Percentiles rank a stretch among this genome's conserved stretches.
Evolutionary conservation across 2,329 filamentous ascomycete genomes (phyloP).

Genomic region (Fusarium multiceps): DNA sequence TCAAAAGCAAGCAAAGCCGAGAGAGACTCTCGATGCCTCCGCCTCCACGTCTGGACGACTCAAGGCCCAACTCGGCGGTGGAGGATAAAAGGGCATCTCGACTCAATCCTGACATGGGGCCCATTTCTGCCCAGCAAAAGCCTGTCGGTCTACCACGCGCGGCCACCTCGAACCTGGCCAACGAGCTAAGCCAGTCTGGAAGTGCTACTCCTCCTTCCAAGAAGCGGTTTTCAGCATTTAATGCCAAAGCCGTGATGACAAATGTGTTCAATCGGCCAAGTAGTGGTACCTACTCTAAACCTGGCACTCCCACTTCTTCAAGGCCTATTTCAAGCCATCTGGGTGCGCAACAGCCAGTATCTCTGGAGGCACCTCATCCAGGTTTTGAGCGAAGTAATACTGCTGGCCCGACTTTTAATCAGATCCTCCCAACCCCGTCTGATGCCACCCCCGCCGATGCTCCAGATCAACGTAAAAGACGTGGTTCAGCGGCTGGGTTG

Average conservation of each 20-base stretch:
- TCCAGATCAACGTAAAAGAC: conserved; percentile 42
- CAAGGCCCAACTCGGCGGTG: conserved; percentile 36
- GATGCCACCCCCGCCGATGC: conserved; percentile 10
- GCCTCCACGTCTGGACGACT: conserved; percentile 28
- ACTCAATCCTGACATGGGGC: conserved; percentile 48
- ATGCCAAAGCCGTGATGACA: conserved; percentile 48
- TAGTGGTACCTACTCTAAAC: conserved; percentile 25
- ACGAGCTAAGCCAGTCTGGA: conserved; percentile 30
- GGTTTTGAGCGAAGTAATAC: conserved; percentile 42
- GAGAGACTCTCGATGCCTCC: conserved; percentile 31
- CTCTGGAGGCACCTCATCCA: conserved; percentile 32
- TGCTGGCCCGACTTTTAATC: conserved; percentile 32
- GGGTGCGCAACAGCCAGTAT: conserved; percentile 18
- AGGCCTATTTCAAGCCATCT: conserved; percentile 34
- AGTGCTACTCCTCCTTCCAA: conserved; percentile 46
- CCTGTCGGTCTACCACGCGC: conserved; percentile 37
- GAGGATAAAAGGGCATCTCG: conserved; percentile 56
- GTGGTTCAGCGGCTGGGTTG: conserved; percentile 48
- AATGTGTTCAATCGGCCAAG: conserved; percentile 46
- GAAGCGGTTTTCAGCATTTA: conserved; percentile 59
- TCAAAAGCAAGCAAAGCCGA: conserved; percentile 34
- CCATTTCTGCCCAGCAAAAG: conserved; percentile 27
- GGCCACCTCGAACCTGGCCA: conserved; percentile 38
- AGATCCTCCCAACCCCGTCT: conserved; percentile 22
- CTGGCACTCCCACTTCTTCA: conserved; percentile 33